These are phyloP conservation scores for Rubus idaeus DNA, from an alignment of 306 rosid species.

Conservation along the genomic window DNA sequence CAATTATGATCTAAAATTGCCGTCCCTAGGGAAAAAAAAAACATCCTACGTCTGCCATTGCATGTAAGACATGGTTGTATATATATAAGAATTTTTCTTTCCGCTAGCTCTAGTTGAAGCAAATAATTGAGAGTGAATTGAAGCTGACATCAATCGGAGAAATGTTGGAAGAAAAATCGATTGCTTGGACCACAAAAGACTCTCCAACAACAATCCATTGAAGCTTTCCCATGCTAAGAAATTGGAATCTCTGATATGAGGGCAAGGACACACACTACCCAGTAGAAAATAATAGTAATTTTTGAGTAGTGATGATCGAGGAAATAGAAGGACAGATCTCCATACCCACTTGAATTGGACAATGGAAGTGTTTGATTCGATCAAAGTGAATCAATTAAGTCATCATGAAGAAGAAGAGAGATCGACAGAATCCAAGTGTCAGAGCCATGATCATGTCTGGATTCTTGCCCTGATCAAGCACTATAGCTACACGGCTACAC, in stretches of 20 bases:
- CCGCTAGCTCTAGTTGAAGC: not conserved
- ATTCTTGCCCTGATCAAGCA: constrained; percentile 17
- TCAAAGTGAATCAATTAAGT: not conserved
- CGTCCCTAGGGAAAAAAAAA: too few species aligned
- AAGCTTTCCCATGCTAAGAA: constrained; percentile 22
- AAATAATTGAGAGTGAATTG: not conserved
- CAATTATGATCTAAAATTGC: too few species aligned
- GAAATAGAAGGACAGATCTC: constrained; percentile 1
- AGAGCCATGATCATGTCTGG: constrained; percentile 21
- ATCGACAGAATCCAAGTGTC: constrained; percentile 23
- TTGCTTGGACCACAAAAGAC: constrained; percentile 18
- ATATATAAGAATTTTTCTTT: not conserved
- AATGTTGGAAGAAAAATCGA: constrained; percentile 11
- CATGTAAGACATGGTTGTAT: not conserved
- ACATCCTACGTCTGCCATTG: too few species aligned
- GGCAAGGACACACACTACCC: not conserved
- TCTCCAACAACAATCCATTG: constrained; percentile 1
- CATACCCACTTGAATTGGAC: not conserved
- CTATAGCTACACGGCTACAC: not conserved
- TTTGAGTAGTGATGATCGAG: not conserved
- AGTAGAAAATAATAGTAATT: not conserved
- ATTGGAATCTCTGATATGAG: constrained; percentile 24
- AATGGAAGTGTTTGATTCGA: not conserved
- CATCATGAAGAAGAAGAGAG: constrained; percentile 18
- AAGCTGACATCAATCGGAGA: constrained; percentile 8